phyloP scores from a whole-genome alignment of 83 land plant genomes.

The Picea engelmannii region DNA sequence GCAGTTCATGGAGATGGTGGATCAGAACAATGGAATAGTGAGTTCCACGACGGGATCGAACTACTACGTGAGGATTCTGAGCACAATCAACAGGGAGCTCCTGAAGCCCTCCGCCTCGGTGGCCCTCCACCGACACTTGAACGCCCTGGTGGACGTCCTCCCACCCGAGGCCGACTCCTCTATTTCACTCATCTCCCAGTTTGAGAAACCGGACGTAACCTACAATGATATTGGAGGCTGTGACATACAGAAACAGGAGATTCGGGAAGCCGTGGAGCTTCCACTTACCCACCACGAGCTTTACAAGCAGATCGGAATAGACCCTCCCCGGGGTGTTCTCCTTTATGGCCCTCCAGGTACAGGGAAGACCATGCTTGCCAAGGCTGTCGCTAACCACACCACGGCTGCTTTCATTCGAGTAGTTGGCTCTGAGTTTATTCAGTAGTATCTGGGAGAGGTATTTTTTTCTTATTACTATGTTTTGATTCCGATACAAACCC shows the following conservation, averaged over 20 bases:
- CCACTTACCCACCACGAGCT: slow-evolving; percentile 81
- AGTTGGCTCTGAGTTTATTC: slow-evolving; percentile 96
- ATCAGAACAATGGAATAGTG: too few relatives aligned
- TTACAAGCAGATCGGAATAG: slow-evolving; percentile 95
- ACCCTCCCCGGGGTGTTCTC: slow-evolving; percentile 92
- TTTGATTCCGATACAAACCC: too few relatives aligned
- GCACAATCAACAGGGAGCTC: slow-evolving; percentile 87
- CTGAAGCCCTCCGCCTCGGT: slow-evolving; percentile 89
- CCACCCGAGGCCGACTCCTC: slow-evolving; percentile 96
- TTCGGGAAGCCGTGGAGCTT: slow-evolving; percentile 90
- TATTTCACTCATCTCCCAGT: slow-evolving; percentile 85
- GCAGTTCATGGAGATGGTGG: too few relatives aligned
- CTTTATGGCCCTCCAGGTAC: slow-evolving; percentile 95
- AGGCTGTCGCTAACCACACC: slow-evolving; percentile 96
- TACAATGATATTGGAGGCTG: slow-evolving; percentile 93
- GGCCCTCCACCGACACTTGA: slow-evolving; percentile 88
- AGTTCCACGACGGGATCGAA: too few relatives aligned
- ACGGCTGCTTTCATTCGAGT: slow-evolving; percentile 96
- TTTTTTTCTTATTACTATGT: too few relatives aligned
- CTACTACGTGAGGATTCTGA: slow-evolving; percentile 64
- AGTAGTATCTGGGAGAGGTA: slow-evolving; percentile 96
- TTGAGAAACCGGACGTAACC: slow-evolving; percentile 92
- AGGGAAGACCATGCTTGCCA: slow-evolving; percentile 96
- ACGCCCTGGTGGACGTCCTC: slow-evolving; percentile 87
- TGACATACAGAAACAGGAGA: slow-evolving; percentile 95